Evolutionary conservation across 164 flowering plant genomes (phyloP).

Genomic region (Kingdonia uniflora): DNA sequence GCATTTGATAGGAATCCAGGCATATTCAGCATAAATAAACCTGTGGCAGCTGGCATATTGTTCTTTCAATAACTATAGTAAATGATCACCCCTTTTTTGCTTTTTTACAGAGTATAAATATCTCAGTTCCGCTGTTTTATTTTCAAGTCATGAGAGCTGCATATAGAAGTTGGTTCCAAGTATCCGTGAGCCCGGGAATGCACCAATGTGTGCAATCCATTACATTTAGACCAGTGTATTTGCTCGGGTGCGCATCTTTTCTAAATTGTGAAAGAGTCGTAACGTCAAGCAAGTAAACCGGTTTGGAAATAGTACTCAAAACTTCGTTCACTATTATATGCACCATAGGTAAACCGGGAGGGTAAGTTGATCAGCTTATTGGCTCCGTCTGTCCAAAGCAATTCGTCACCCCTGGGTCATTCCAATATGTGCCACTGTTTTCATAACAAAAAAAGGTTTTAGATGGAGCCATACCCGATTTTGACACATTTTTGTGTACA

Average conservation of each 20-base stretch:
- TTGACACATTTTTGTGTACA: no score
- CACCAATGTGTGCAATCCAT: constrained; percentile 64
- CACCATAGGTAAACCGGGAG: constrained; percentile 17
- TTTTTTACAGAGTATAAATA: neutral
- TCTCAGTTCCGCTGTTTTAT: neutral
- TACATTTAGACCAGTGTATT: constrained; percentile 17
- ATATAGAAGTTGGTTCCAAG: constrained; percentile 43
- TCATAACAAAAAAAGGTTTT: neutral
- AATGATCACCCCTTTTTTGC: no score
- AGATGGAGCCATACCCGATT: no score
- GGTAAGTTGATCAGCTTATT: constrained; percentile 19
- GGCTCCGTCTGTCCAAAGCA: constrained; percentile 24
- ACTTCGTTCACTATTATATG: constrained; percentile 15
- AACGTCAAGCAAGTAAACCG: constrained; percentile 23
- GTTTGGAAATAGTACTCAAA: constrained; percentile 17
- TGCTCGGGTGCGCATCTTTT: constrained; percentile 34
- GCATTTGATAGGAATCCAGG: no score
- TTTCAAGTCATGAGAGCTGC: neutral
- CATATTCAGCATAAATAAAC: no score
- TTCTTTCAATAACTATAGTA: neutral
- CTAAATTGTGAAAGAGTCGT: constrained; percentile 32
- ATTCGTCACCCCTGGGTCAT: constrained; percentile 12
- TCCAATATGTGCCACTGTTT: constrained; percentile 29
- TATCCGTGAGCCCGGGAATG: constrained; percentile 43
- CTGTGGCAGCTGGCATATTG: neutral